Evolutionary conservation across 306 rosid genomes (phyloP), one percentile per base, ranked within the genome.

Genomic region (Alnus glutinosa): DNA sequence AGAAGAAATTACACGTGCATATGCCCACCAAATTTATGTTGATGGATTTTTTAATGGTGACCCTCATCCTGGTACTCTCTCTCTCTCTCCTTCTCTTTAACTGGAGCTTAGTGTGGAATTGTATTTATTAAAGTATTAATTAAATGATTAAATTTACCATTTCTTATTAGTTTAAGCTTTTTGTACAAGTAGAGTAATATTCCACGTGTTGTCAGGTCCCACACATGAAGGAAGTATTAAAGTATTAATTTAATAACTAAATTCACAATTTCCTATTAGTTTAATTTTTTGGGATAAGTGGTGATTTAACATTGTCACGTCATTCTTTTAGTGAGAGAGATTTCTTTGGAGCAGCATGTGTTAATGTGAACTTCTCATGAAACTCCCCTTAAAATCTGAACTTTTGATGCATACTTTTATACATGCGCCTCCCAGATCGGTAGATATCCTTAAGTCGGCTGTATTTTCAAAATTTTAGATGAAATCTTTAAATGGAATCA

Each of bases 11-110:
- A 93, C 99, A 77, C 92, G 99, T 46, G 99, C 99, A 64, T 96
- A 96, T 78, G 96, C 98, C 55, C 99, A 93, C 81, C 99, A 96
- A 87, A 96, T 96, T 82, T 96, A 91, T 83, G 80, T 93, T 78
- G 99, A 96, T 88, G 99, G 99, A 47, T 91, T 96, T 87, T 96
- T 96, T 78, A 96, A 96, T 49, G 98, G 99, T 80, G 99, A 96
- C 78, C 99, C 99, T 63, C 99, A 96, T 89, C 99, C 98, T 12
- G 99, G 99, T 93, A 88, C 51, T 77, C 50, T 79, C 61, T 23
- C 70, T 34, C 54, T 50, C 75, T 77, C 50, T 70, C 13, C 1
- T n/a, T 18, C 30, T 67, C 39, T 39, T 42, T 32, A 67, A 14
- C 14, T 3, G 72, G 72, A 67, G 50, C 7, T 36, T 64, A 66